Evolutionary conservation across 768 basidiomycete genomes (phyloP), one percentile per base, ranked within the genome.

Genomic region (Naganishia vaughanmartiniae): DNA sequence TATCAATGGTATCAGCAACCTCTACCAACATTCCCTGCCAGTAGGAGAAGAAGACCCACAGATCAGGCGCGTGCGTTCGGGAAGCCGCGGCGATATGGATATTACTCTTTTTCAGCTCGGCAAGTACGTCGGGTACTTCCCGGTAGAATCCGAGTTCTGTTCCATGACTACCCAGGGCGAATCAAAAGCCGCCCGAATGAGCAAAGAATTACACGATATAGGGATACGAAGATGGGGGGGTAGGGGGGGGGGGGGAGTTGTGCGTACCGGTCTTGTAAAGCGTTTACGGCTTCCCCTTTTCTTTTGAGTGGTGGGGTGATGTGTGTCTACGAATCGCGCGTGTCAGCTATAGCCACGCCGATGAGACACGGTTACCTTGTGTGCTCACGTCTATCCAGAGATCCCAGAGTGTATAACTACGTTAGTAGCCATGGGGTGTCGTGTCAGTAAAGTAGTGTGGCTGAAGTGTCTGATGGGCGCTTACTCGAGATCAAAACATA

Each of bases 381-480:
- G n/a, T n/a, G n/a, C 77, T 69, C 67, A 76, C 78, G 79, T 93
- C 92, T 65, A 93, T 89, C 91, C 91, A 92, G 19, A 92, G 83
- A 69, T 89, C 86, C 91, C 91, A 93, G 7, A 93, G 83, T 0
- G 92, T 93, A 78, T 90, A 63, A 36, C 60, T 63, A 46, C 24
- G 9, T 19, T 11, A 24, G 14, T 15, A 51, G 19, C 21, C 6
- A 46, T 46, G 6, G 46, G 17, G 17, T 21, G 17, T 21, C 39
- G 39, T n/a, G n/a, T 36, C 36, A 36, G 36, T 36, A 5, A 36
- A 36, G 36, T 36, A 5, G 12, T 36, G 42, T 15, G 17, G 7
- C 10, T 7, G 2, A 42, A 33, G 34, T 10, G n/a, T 34, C 21
- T 9, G 7, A 39, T 36, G 34, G 36, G 21, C 7, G 24, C 48